Evolutionary conservation across 495 filamentous ascomycete species (phyloP), one percentile per base, ranked within the genome.

Genomic region (Podospora australis): DNA sequence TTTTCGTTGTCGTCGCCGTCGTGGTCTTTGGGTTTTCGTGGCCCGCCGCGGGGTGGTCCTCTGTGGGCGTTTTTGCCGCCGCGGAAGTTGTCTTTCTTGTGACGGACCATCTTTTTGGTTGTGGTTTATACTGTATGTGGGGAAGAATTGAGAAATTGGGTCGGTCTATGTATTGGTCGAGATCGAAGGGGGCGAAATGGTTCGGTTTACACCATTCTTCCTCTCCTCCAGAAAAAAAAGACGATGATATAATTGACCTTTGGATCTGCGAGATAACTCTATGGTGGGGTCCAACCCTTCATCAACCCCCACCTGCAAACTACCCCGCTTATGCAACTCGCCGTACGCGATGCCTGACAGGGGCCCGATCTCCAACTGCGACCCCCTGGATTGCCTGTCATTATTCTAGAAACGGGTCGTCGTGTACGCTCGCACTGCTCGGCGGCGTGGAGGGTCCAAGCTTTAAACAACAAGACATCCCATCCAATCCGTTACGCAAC

Each of bases 81-180:
- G 39, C 79, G 73, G 65, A 87, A 85, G 62, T 80, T 80, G 68
- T 96, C 89, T 72, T 96, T 96, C 67, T 96, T 96, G 69, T 95
- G 88, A 44, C 89, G 88, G 46, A 95, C 87, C 90, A 94, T 94
- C 2, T 26, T 64, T 20, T 5, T 11, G 36, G 13, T 4, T 16
- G 14, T 41, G 17, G 1, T 21, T 7, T 38, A 10, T 23, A 21
- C 13, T 14, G 40, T 13, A 10, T 39, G 48, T 21, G 11, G 36
- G 11, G 16, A n/a, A n/a, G n/a, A n/a, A n/a, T n/a, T n/a, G n/a
- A n/a, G n/a, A n/a, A n/a, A n/a, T n/a, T n/a, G n/a, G n/a, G n/a
- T n/a, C n/a, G n/a, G n/a, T n/a, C n/a, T n/a, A n/a, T n/a, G n/a
- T n/a, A n/a, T n/a, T n/a, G n/a, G n/a, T n/a, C n/a, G n/a, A n/a